Percentiles rank a stretch among this genome's conserved stretches.
Evolutionary conservation across 75 land plant species (phyloP).

Genomic region (Picea sitchensis): DNA sequence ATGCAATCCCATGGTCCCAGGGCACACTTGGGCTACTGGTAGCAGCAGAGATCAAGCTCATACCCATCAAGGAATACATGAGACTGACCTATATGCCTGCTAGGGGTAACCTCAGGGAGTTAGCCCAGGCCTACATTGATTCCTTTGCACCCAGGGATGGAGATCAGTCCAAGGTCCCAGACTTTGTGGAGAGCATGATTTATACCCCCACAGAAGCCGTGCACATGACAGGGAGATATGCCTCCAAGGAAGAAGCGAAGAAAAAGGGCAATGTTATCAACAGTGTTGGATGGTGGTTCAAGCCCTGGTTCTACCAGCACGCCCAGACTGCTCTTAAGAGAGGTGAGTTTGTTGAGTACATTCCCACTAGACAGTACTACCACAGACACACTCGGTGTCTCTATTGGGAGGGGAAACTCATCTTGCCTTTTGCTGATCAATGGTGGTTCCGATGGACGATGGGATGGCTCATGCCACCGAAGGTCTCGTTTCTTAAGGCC

Average conservation of each 20-base stretch:
- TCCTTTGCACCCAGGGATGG: slow-evolving; percentile 87
- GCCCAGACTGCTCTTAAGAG: slow-evolving; percentile 79
- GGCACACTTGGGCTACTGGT: slow-evolving; percentile 94
- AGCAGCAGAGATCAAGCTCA: slow-evolving; percentile 94
- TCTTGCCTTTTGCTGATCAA: slow-evolving; percentile 93
- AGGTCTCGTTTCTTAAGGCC: slow-evolving; percentile 94
- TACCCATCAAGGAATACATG: slow-evolving; percentile 89
- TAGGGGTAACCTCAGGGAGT: slow-evolving; percentile 54
- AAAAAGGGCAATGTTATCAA: slow-evolving; percentile 83
- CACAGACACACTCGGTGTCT: slow-evolving; percentile 93
- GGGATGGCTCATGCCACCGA: slow-evolving; percentile 99
- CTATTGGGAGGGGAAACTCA: slow-evolving; percentile 99
- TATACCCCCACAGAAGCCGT: slow-evolving; percentile 78
- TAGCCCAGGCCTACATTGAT: slow-evolving; percentile 90
- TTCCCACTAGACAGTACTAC: slow-evolving; percentile 91
- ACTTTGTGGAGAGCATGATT: slow-evolving; percentile 93
- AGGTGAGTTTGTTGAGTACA: slow-evolving; percentile 96
- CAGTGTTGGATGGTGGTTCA: slow-evolving; percentile 91
- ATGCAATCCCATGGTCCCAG: slow-evolving; percentile 98
- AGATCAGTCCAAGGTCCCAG: slow-evolving; percentile 88
- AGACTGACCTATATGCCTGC: slow-evolving; percentile 74
- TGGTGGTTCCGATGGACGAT: slow-evolving; percentile 86
- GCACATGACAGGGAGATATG: slow-evolving; percentile 84
- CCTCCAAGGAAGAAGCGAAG: slow-evolving; percentile 92
- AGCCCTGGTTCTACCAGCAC: slow-evolving; percentile 98